phyloP scores from a whole-genome alignment of 2,329 filamentous ascomycete genomes.

The Pyrenochaeta sp. region DNA sequence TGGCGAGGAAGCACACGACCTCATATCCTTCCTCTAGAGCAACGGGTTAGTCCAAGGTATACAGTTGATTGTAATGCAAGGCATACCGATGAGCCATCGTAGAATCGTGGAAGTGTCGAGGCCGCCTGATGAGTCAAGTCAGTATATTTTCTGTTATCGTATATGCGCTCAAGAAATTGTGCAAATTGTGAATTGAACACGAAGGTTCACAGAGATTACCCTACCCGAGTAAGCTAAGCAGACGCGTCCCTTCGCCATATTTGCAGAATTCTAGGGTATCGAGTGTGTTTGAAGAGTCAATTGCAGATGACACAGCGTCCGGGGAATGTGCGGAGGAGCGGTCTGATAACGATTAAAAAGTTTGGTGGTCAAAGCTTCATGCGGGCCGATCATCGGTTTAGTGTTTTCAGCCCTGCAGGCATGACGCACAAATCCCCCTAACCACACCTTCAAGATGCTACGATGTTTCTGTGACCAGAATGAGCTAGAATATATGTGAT shows the following conservation, averaged over 20 bases:
- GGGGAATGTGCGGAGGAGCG: slow-evolving; percentile 23
- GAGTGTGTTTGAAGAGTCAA: slow-evolving; percentile 21
- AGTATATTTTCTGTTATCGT: slow-evolving; percentile 19
- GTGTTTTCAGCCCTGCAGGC: slow-evolving; percentile 3
- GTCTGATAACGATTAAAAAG: slow-evolving; percentile 31
- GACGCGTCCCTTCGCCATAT: slow-evolving; percentile 56
- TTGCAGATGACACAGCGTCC: slow-evolving; percentile 20
- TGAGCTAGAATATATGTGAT: neutral
- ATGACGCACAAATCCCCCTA: neutral
- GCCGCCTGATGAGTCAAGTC: slow-evolving; percentile 54
- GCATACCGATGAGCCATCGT: slow-evolving; percentile 48
- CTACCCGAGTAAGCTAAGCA: slow-evolving; percentile 59
- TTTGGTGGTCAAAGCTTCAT: slow-evolving; percentile 21
- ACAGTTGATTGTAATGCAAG: neutral
- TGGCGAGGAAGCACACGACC: slow-evolving; percentile 68
- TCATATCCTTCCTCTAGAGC: slow-evolving; percentile 62
- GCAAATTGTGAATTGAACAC: neutral
- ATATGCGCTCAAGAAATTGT: too few species aligned
- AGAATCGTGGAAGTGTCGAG: slow-evolving; percentile 65
- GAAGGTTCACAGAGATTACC: slow-evolving; percentile 9
- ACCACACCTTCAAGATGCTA: neutral
- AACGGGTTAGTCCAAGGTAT: slow-evolving; percentile 12
- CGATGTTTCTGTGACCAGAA: neutral
- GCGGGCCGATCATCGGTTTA: slow-evolving; percentile 32
- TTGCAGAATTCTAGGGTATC: slow-evolving; percentile 14